Base-by-base conservation (phyloP, 148 eudicot species). In the Rhododendron ferrugineum region DNA sequence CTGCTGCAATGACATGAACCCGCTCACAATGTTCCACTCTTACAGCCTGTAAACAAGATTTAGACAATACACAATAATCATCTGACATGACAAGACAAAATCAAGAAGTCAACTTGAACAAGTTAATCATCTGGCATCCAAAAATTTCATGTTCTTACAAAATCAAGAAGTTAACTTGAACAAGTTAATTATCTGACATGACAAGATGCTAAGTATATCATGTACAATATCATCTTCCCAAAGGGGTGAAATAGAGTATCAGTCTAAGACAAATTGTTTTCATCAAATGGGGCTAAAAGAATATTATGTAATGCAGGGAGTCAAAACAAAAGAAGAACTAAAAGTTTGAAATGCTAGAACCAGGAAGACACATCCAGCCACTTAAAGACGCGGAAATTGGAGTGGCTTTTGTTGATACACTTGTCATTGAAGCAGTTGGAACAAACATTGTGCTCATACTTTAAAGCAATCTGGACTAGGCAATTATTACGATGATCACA, bases 11-110 rank as follows among this genome's bases (percentile, higher is more conserved):
- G 86, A 97, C 90, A 85, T 97, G 99, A 88, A 97, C 98, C 86
- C 99, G 96, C 87, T 97, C 99, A 89, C 99, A 97, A 78, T 97
- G 99, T 87, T 97, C 98, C 82, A 97, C 91, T 90, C 98, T 91
- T 87, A 97, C 88, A 90, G 98, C 98, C 99, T 97, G 88, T 58
- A 78, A 47, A 42, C 80, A 34, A 18, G 42, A 50, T 52, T 36
- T 18, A 73, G 7, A 76, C 22, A 56, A 56, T 42, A n/a, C 56
- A 56, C 22, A 30, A 30, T 28, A 83, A 28, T 11, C 9, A 8
- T 40, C 44, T 40, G 44, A 40, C 44, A 6, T 40, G 44, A 40
- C 44, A 40, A 40, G 44, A 40, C 44, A 40, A 40, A 83, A 28
- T 11, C 9, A 8, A 36, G 9, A 40, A 36, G 56, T 28, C 14